Evolutionary conservation across 2,329 filamentous ascomycete genomes (phyloP), one percentile per base, ranked within the genome.

Genomic region (Tolypocladium tropicale): DNA sequence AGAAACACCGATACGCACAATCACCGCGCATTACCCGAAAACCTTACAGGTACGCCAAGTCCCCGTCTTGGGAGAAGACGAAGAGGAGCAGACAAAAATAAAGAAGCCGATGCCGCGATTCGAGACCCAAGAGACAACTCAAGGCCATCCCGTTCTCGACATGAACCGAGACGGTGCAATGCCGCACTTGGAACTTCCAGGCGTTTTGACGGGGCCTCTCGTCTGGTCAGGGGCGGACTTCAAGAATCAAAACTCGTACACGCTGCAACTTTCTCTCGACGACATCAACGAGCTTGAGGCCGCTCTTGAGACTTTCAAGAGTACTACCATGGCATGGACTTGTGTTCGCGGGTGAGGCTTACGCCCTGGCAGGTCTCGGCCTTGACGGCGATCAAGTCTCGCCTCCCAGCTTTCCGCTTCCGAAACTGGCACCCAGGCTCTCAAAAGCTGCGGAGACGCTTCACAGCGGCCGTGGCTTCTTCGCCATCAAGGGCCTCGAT

Each of bases 401-500:
- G 18, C 58, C 55, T 2, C 63, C 68, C 18, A 74, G 64, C 56
- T 80, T 80, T 55, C 68, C 68, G 1, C 68, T 80, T 2, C 73
- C 74, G 0, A 63, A 50, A 2, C 61, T 79, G 16, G 63, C 61
- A 10, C 46, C 61, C 0, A 65, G 60, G 6, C 73, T 80, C 25
- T 53, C 67, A 7, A 55, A 64, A 14, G 70, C 69, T 21, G 66
- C 72, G 3, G 53, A 63, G 12, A 63, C 67, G 25, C 56, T 80
- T 30, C 72, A 79, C 55, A 58, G 66, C 10, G 75, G 75, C 4
- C 63, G 60, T 9, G 83, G 82, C 0, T 76, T 86, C 59, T 75
- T 74, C 52, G 72, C 85, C 10, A 64, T 86, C 41, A 74, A 76
- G 6, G 83, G 83, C 3, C 68, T 86, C 1, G 72, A 77, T 16